Percentiles rank a stretch among this genome's conserved stretches.
Evolutionary conservation across 441 rosid genomes (phyloP).

Genomic region (Gossypium gossypioides): DNA sequence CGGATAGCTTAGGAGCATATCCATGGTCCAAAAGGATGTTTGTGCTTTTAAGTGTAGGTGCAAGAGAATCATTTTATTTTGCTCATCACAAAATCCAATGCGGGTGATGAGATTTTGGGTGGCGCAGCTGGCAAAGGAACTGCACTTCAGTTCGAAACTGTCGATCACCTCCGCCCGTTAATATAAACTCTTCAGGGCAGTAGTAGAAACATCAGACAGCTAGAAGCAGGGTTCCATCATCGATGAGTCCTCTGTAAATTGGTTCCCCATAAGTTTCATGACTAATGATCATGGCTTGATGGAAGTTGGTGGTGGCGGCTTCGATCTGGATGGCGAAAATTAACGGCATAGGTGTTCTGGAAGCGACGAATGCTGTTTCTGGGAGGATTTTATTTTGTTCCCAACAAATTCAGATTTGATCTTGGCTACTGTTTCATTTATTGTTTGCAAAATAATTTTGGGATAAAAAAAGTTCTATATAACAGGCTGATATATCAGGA

Average conservation of each 20-base stretch:
- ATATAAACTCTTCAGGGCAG: no score
- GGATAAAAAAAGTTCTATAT: no score
- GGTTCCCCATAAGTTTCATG: conserved; percentile 11
- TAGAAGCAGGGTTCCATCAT: conserved; percentile 8
- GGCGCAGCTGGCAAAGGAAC: conserved; percentile 33
- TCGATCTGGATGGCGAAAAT: conserved; percentile 23
- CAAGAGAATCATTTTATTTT: conserved; percentile 19
- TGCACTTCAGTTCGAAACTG: conserved; percentile 20
- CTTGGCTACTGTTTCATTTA: no score
- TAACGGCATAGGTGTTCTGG: conserved; percentile 14
- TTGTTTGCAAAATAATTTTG: no score
- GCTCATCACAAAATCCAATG: conserved; percentile 25
- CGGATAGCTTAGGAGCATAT: no score
- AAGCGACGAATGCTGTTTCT: not conserved
- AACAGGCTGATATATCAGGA: no score
- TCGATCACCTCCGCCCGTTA: not conserved
- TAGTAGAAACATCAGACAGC: not conserved
- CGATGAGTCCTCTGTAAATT: conserved; percentile 15
- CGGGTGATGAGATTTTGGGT: conserved; percentile 28
- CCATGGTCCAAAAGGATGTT: no score
- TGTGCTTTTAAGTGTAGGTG: no score
- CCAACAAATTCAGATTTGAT: no score
- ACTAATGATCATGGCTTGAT: conserved; percentile 19
- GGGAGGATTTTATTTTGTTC: no score
- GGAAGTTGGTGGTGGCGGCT: conserved; percentile 30